A percentile compares a stretch with the other conserved stretches of the same genome.
Conservation (phyloP, 371 early-diverging fungal genomes). For the Rhizopus stolonifer region DNA sequence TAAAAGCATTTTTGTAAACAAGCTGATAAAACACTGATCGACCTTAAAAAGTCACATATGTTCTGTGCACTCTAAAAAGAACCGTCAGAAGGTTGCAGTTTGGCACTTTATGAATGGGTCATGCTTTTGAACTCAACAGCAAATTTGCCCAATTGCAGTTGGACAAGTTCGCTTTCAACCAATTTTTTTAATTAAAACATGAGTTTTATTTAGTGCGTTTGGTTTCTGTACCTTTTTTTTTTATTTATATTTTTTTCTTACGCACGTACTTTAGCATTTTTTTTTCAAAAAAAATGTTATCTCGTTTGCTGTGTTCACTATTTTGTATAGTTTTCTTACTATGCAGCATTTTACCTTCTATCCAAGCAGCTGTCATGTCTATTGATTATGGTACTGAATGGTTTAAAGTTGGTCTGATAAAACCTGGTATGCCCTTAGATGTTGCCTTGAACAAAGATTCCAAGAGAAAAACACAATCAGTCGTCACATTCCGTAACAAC, state of each 20-base stretch:
- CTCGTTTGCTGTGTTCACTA: constrained; percentile 27
- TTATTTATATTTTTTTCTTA: not conserved
- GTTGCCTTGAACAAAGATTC: constrained; percentile 94
- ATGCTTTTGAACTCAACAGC: not conserved
- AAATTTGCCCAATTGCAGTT: constrained; percentile 22
- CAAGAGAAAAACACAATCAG: constrained; percentile 89
- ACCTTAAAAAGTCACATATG: no score
- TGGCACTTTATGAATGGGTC: not conserved
- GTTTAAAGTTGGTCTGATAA: constrained; percentile 93
- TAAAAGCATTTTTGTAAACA: no score
- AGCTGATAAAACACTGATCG: no score
- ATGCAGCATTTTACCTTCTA: constrained; percentile 14
- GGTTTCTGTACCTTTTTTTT: not conserved
- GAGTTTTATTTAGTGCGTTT: not conserved
- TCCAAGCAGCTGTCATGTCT: constrained; percentile 78
- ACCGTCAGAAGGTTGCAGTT: no score
- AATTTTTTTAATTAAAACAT: not conserved
- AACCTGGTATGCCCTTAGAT: constrained; percentile 88
- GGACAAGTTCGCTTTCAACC: constrained; percentile 22
- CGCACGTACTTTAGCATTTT: not conserved
- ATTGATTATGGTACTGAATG: constrained; percentile 97
- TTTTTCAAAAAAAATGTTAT: constrained; percentile 9
- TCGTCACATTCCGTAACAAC: constrained; percentile 76
- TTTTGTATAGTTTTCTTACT: constrained; percentile 21
- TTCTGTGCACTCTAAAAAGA: no score